Conservation (phyloP, 2,329 filamentous ascomycete species). For the Cytospora leucostoma region DNA sequence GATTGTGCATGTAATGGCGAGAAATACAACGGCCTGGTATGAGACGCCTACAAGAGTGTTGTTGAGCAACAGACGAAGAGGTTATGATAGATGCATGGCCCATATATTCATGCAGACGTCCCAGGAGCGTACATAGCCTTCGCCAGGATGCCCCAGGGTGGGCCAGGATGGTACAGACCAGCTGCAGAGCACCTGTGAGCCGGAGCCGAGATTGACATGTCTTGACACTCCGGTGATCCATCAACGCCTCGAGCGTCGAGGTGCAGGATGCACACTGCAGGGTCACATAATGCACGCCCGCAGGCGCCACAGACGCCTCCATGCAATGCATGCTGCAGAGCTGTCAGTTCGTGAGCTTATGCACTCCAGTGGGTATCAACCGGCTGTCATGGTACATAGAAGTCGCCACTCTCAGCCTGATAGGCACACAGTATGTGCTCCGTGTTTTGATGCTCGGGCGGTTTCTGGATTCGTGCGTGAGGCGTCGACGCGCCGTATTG, state of each 20-base stretch:
- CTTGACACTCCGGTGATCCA: slow-evolving; percentile 13
- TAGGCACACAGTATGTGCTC: neutral
- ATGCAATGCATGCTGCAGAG: neutral
- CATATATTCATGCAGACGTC: neutral
- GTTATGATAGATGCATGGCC: neutral
- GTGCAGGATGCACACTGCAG: slow-evolving; percentile 14
- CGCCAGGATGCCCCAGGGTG: neutral
- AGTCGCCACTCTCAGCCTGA: neutral
- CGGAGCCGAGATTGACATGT: slow-evolving; percentile 13
- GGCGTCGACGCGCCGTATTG: neutral
- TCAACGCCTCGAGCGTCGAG: slow-evolving; percentile 13
- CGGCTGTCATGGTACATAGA: neutral
- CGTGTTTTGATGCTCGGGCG: neutral
- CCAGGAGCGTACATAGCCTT: neutral
- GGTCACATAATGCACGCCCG: slow-evolving; percentile 9
- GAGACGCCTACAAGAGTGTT: neutral
- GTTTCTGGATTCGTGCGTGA: neutral
- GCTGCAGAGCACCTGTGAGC: neutral
- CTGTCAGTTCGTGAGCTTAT: neutral
- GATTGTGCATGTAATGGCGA: too few species aligned
- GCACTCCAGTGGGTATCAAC: neutral
- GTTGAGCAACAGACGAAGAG: neutral
- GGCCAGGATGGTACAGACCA: neutral
- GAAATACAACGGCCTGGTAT: neutral
- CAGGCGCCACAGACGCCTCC: neutral